These are phyloP conservation scores for Ophiostoma montium DNA, from an alignment of 2,329 filamentous ascomycete species.

Conservation along the genomic window DNA sequence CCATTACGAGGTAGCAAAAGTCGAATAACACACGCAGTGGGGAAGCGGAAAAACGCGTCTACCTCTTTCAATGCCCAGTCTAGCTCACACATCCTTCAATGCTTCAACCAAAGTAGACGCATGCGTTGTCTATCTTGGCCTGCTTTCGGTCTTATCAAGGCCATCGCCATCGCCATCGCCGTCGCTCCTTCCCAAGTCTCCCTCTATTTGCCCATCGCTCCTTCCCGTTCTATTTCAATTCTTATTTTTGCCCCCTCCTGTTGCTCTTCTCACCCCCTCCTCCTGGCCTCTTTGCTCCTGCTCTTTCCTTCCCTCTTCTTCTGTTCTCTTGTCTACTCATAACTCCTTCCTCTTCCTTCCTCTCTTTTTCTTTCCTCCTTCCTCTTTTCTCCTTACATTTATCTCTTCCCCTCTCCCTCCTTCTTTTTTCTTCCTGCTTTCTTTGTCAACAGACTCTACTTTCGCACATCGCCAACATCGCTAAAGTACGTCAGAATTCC, in stretches of 20 bases:
- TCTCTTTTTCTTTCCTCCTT: conserved; percentile 7
- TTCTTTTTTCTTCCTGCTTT: conserved; percentile 6
- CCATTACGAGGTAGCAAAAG: no score
- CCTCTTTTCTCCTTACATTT: conserved; percentile 1
- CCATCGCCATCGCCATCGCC: not conserved
- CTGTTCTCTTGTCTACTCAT: not conserved
- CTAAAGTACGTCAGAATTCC: not conserved
- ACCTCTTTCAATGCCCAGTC: no score
- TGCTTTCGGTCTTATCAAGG: not conserved
- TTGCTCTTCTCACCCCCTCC: not conserved
- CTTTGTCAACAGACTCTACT: not conserved
- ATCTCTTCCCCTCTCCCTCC: not conserved
- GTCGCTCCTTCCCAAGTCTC: not conserved
- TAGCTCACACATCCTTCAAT: no score
- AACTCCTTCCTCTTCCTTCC: not conserved
- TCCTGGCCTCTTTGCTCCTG: not conserved
- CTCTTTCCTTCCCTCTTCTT: not conserved
- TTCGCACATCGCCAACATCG: no score
- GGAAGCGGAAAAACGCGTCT: no score
- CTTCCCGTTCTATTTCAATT: not conserved
- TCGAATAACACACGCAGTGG: no score
- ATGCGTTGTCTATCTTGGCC: not conserved
- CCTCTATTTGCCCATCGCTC: not conserved
- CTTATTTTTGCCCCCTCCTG: not conserved
- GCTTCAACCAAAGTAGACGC: no score